Evolutionary conservation across 1,284 basidiomycete species (phyloP).

Genomic region (Meira miltonrushii): DNA sequence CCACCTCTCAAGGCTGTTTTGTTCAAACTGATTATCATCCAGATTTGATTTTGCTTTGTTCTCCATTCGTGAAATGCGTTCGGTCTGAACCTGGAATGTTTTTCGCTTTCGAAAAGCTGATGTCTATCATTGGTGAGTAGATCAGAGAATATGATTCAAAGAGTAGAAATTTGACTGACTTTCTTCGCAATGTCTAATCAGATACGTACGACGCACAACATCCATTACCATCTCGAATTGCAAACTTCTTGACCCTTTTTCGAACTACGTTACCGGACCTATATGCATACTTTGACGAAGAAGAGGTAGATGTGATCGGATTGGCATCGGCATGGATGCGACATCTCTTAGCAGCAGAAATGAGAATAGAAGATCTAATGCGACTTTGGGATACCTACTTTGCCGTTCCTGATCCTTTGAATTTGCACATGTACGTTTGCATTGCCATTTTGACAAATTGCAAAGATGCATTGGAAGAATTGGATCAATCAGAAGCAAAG

Average conservation of each 20-base stretch:
- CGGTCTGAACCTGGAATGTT: slow-evolving; percentile 52
- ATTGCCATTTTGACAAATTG: slow-evolving; percentile 51
- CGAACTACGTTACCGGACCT: slow-evolving; percentile 50
- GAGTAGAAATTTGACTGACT: neutral
- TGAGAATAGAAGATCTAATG: slow-evolving; percentile 49
- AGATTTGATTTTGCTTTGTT: slow-evolving; percentile 48
- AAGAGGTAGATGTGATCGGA: slow-evolving; percentile 49
- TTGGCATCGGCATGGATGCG: slow-evolving; percentile 50
- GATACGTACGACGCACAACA: slow-evolving; percentile 29
- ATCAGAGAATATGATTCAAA: neutral
- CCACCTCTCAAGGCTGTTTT: neutral
- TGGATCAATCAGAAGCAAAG: slow-evolving; percentile 50
- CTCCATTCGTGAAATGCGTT: slow-evolving; percentile 50
- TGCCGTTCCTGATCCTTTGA: slow-evolving; percentile 44
- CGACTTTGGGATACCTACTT: slow-evolving; percentile 53
- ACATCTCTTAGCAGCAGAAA: slow-evolving; percentile 46
- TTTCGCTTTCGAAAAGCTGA: slow-evolving; percentile 51
- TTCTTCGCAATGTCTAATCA: neutral
- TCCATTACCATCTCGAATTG: slow-evolving; percentile 42
- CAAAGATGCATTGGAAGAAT: slow-evolving; percentile 51
- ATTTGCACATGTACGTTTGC: slow-evolving; percentile 52
- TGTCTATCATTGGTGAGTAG: slow-evolving; percentile 37
- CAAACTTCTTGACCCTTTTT: slow-evolving; percentile 51
- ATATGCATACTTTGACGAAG: slow-evolving; percentile 52
- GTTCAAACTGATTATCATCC: slow-evolving; percentile 39